Evolutionary conservation across 805 yeast species (phyloP), one percentile per base, ranked within the genome.

Genomic region (Ogataea angusta): DNA sequence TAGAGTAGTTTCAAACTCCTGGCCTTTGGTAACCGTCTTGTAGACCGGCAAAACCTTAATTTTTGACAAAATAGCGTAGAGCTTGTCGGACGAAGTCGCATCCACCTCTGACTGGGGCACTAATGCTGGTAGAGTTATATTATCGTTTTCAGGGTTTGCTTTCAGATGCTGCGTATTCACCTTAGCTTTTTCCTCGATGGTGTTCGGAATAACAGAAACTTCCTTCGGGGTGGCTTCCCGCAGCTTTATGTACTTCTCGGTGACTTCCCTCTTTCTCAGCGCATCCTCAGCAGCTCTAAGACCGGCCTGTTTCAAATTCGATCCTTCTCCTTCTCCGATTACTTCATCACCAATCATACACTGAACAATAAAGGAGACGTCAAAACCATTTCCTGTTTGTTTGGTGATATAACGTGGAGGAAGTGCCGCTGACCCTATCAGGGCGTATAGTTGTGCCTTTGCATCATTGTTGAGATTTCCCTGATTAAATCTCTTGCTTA

Each of bases 221-320:
- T 49, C 64, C 49, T 73, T 68, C 21, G 80, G 80, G 12, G 70
- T 68, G 10, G 69, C 56, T n/a, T 80, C 72, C 45, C 95, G 67
- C 15, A 71, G 45, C 29, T 69, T 68, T 10, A 78, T 76, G 57
- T 75, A 86, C 52, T 81, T 81, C 45, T 83, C 90, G 34, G 88
- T 67, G 22, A 77, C 42, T 0, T 66, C 67, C 30, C 73, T 74
- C 47, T 86, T 78, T 9, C 66, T 62, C 33, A 91, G 65, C 0
- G 91, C 96, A 37, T 70, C 67, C 80, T 82, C 82, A 0, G 99
- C 99, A 0, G 97, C 96, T 40, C 82, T 68, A 16, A 77, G 61
- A 0, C 96, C 93, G 0, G 97, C 98, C 21, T 78, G 82, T 58
- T 84, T 85, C 3, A 71, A 67, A 46, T 77, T 82, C 17, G 74